Evolutionary conservation across 352 stramenopile species (phyloP).

Genomic region (Phytopythium oedochilum): DNA sequence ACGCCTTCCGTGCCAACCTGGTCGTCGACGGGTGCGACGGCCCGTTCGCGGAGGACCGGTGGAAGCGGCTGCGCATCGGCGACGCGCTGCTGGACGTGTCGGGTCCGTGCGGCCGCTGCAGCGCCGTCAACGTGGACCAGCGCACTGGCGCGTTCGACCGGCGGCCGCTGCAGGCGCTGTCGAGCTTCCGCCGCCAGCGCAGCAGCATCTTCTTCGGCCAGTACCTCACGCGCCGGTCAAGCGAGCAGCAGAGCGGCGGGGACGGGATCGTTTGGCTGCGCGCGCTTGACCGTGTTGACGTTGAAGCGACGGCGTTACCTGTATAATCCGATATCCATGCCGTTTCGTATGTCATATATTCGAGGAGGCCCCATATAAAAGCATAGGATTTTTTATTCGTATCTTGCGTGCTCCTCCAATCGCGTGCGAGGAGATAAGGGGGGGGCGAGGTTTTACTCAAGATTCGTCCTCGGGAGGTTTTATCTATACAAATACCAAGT

Average conservation of each 20-base stretch:
- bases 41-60: conserved; percentile 76
- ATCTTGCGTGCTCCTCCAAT: conserved; percentile 4
- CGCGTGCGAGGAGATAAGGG: not conserved
- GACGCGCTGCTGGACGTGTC: conserved; percentile 44
- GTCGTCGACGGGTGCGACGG: conserved; percentile 56
- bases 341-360: not conserved
- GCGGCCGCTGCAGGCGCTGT: conserved; percentile 66
- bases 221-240: conserved; percentile 35
- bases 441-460: conserved; percentile 7
- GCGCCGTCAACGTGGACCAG: conserved; percentile 83
- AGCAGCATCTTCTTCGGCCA: conserved; percentile 84
- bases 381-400: conserved; percentile 4
- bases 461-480: not conserved
- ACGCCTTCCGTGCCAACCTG: conserved; percentile 71
- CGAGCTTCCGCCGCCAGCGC: conserved; percentile 63
- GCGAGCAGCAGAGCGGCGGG: not conserved
- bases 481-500: conserved; percentile 1
- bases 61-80: conserved; percentile 41
- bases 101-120: conserved; percentile 71
- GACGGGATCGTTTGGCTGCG: conserved; percentile 31
- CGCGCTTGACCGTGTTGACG: conserved; percentile 21
- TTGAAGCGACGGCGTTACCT: conserved; percentile 17
- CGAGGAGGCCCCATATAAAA: not conserved
- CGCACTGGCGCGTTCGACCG: conserved; percentile 46
- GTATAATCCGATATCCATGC: not conserved